Evolutionary conservation across 2,329 filamentous ascomycete species (phyloP), one percentile per base, ranked within the genome.

Genomic region (Albifimbria verrucaria): DNA sequence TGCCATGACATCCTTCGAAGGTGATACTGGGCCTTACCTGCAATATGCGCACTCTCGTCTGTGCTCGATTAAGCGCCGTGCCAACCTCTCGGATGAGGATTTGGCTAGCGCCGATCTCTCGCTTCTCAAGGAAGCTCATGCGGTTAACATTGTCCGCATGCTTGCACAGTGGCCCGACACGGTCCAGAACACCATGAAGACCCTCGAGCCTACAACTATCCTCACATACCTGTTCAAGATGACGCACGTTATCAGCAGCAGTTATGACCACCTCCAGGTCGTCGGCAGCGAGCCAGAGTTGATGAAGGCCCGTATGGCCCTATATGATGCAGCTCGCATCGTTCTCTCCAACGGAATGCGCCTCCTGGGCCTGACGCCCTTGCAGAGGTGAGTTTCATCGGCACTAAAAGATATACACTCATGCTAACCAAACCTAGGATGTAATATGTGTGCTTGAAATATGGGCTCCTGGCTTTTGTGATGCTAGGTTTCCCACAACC

Each of bases 121-220:
- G 11, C 80, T 92, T 42, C 80, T 93, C 25, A 83, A 77, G 1
- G 89, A 92, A 71, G 74, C 82, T 39, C 88, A 92, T 65, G 90
- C 89, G 21, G 70, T 85, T 47, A 86, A 92, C 62, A 78, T 93
- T 39, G 79, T 91, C 58, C 84, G 92, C 26, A 79, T 89, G 45
- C 79, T 96, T n/a, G 81, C 87, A 9, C 88, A 92, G 66, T 96
- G 89, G 81, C 92, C 92, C 2, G 91, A 95, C 63, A 88, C 91
- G 5, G 85, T 95, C 54, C 78, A 87, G 65, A 93, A 93, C 71
- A 92, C 91, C 0, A 77, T 94, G 62, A 90, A 89, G 77, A 95
- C 90, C 1, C 80, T 92, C 21, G 92, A 95, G 72, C 90, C 90
- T 20, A 80, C 78, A 11, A 75, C 72, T 7, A 68, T 72, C 52